phyloP scores from a whole-genome alignment of 2,329 filamentous ascomycete genomes.

The Fusarium camptoceras region DNA sequence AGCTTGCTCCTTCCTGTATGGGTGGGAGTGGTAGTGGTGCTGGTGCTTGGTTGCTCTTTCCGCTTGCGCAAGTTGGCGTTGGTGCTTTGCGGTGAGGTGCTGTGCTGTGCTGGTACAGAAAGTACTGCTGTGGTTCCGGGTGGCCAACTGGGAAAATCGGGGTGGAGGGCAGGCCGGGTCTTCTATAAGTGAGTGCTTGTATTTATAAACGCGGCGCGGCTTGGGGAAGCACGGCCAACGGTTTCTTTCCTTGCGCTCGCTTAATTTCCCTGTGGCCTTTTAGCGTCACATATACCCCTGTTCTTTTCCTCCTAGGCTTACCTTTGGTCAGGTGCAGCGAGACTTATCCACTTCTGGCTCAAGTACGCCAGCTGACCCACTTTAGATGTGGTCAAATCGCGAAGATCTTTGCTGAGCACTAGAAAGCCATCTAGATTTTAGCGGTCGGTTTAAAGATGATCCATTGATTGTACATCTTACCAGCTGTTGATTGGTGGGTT shows the following conservation, averaged over 20 bases:
- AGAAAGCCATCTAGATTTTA: background rate
- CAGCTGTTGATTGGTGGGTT: background rate
- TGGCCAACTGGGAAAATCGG: constrained; percentile 52
- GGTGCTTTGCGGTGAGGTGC: constrained; percentile 1
- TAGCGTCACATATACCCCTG: constrained; percentile 49
- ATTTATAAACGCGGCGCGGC: constrained; percentile 58
- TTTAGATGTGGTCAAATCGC: constrained; percentile 25
- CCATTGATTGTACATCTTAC: background rate
- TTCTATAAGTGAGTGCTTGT: constrained; percentile 59
- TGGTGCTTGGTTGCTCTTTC: constrained; percentile 42
- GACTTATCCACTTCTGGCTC: constrained; percentile 36
- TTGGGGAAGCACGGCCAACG: constrained; percentile 49
- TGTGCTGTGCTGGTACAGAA: constrained; percentile 15
- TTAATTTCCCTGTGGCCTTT: constrained; percentile 53
- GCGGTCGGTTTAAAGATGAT: constrained; percentile 17
- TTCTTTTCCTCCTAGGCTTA: constrained; percentile 32
- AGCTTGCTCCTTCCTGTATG: constrained; percentile 34
- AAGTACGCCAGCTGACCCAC: constrained; percentile 30
- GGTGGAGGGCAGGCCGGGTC: constrained; percentile 59
- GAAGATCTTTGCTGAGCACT: constrained; percentile 29
- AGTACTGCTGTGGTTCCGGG: constrained; percentile 41
- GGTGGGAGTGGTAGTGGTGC: constrained; percentile 35
- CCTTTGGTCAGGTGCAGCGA: constrained; percentile 35
- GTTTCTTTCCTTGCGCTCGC: constrained; percentile 51
- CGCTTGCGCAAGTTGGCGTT: constrained; percentile 34